These are phyloP conservation scores for Cladochytrium tenue DNA, from an alignment of 371 early-diverging fungal species.

Conservation along the genomic window DNA sequence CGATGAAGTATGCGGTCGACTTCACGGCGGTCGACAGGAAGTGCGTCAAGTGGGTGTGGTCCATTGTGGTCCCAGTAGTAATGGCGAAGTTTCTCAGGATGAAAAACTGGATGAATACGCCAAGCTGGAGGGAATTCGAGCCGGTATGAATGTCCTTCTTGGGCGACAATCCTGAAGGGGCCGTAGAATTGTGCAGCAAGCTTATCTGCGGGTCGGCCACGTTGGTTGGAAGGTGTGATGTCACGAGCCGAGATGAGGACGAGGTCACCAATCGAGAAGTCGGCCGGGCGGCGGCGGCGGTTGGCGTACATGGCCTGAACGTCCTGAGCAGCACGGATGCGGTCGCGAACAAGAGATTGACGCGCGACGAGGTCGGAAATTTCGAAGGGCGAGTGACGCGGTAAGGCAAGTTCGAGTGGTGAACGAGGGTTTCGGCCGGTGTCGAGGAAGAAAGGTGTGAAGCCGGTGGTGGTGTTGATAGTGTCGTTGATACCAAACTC, in stretches of 20 bases:
- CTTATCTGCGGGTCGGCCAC: conserved; percentile 5
- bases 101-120: conserved; percentile 17
- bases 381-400: background rate
- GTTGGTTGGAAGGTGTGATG: conserved; percentile 8
- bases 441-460: conserved; percentile 27
- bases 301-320: conserved; percentile 8
- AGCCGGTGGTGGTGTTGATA: conserved; percentile 17
- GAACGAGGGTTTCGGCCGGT: conserved; percentile 14
- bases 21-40: background rate
- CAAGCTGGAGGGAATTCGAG: conserved; percentile 7
- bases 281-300: conserved; percentile 1
- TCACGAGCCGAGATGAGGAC: conserved; percentile 15
- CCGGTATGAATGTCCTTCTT: conserved; percentile 10
- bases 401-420: conserved; percentile 6
- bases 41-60: background rate
- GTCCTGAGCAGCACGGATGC: conserved; percentile 17
- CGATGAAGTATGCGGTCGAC: background rate
- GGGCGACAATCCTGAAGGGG: conserved; percentile 13
- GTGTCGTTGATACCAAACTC: conserved; percentile 28
- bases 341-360: conserved; percentile 9
- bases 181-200: conserved; percentile 10
- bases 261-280: conserved; percentile 16
- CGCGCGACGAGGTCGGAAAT: background rate
- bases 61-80: too few relatives aligned
- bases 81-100: conserved; percentile 10